These are phyloP conservation scores for Ceratobasidium sp. DNA, from an alignment of 1,284 basidiomycete species.

Conservation along the genomic window DNA sequence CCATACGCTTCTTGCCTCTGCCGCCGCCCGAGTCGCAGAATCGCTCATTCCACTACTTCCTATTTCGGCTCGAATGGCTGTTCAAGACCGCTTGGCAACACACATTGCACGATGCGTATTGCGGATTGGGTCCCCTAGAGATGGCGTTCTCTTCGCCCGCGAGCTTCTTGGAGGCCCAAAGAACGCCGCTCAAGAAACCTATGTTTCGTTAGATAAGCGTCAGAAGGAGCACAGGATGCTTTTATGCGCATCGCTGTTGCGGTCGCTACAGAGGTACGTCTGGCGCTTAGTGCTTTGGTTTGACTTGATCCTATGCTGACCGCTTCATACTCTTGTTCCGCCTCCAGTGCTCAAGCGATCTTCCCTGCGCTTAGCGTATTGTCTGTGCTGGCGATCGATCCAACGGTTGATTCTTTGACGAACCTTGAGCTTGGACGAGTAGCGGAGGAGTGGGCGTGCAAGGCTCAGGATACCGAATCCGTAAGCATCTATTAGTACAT, in stretches of 20 bases:
- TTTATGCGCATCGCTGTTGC: background rate
- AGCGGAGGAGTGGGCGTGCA: slow-evolving; percentile 17
- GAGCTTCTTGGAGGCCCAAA: background rate
- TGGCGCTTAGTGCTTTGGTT: background rate
- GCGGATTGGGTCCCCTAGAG: slow-evolving; percentile 11
- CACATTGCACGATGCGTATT: slow-evolving; percentile 23
- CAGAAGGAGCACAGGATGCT: background rate
- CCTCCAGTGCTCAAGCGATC: slow-evolving; percentile 1
- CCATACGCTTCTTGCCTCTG: background rate
- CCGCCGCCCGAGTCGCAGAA: background rate
- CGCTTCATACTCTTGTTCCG: background rate
- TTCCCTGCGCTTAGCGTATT: slow-evolving; percentile 13
- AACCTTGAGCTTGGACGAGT: slow-evolving; percentile 7
- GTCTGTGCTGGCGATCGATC: slow-evolving; percentile 16
- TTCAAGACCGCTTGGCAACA: slow-evolving; percentile 13
- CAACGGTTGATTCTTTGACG: slow-evolving; percentile 1
- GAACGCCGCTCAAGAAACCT: background rate
- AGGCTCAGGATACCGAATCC: slow-evolving; percentile 8
- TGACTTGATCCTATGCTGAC: no score
- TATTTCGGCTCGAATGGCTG: background rate
- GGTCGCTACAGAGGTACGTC: background rate
- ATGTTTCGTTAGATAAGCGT: no score
- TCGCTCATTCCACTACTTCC: background rate
- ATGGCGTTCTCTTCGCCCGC: slow-evolving; percentile 19
- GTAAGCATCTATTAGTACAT: background rate